Conservation (phyloP, 768 basidiomycete species). For the Panellus pusillus region DNA sequence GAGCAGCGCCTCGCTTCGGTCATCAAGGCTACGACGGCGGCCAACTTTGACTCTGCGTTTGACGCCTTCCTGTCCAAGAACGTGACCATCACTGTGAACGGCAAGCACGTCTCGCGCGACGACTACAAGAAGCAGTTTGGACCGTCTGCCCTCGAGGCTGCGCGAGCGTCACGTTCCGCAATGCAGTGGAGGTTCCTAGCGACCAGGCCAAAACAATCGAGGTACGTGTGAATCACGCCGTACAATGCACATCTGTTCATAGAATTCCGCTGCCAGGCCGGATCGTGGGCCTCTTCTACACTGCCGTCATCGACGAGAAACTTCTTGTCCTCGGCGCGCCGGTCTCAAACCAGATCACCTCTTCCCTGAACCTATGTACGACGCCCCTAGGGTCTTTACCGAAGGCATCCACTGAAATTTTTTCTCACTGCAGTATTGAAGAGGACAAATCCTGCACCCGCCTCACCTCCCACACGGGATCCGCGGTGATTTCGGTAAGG, state of each 20-base stretch:
- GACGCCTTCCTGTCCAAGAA: conserved; percentile 39
- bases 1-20: conserved; percentile 38
- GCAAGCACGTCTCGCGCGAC: conserved; percentile 34
- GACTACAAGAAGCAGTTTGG: conserved; percentile 40
- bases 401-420: not conserved
- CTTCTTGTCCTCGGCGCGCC: conserved; percentile 36
- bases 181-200: conserved; percentile 30
- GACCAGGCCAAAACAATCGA: conserved; percentile 16
- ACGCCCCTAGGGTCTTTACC: not conserved
- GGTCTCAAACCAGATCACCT: conserved; percentile 28
- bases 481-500: conserved; percentile 31
- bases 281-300: conserved; percentile 38
- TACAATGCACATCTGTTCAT: too few species aligned
- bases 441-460: conserved; percentile 11
- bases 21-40: conserved; percentile 36
- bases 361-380: conserved; percentile 44
- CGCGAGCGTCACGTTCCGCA: conserved; percentile 30
- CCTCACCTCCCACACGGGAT: conserved; percentile 17
- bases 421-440: conserved; percentile 3
- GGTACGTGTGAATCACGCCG: conserved; percentile 4
- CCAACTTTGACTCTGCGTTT: conserved; percentile 38
- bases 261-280: conserved; percentile 13
- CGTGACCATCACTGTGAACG: conserved; percentile 42
- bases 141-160: conserved; percentile 28
- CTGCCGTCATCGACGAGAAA: conserved; percentile 32